These are phyloP conservation scores for Pascua guehoae DNA, from an alignment of 1,284 basidiomycete genomes.

Conservation along the genomic window DNA sequence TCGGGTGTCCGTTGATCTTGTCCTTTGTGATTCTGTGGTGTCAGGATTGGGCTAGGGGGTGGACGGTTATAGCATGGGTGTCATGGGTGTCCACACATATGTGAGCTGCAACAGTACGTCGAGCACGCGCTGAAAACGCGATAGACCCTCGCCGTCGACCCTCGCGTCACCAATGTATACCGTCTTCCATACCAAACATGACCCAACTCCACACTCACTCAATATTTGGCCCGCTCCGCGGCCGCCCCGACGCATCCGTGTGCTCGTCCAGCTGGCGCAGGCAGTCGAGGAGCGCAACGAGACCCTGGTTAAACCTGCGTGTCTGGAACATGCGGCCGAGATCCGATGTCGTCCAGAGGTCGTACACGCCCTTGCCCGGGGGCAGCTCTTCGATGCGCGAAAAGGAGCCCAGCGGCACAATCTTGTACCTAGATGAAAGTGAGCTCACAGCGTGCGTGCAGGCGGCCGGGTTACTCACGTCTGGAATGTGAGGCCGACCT, in stretches of 20 bases:
- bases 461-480: constrained; percentile 55
- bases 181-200: too few species aligned
- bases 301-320: constrained; percentile 89
- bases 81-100: too few species aligned
- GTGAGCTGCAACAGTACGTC: too few species aligned
- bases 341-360: constrained; percentile 84
- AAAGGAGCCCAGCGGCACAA: constrained; percentile 89
- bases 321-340: constrained; percentile 87
- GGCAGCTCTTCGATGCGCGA: constrained; percentile 83
- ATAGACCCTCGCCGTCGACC: too few species aligned
- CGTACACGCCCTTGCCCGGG: constrained; percentile 78
- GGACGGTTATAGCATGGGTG: too few species aligned
- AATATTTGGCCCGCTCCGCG: constrained; percentile 61
- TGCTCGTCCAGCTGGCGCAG: constrained; percentile 79
- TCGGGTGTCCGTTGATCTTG: constrained; percentile 90
- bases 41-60: too few species aligned
- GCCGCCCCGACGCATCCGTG: too few species aligned
- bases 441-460: background rate
- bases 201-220: constrained; percentile 28
- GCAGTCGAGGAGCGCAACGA: constrained; percentile 94
- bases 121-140: too few species aligned
- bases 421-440: constrained; percentile 61
- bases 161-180: too few species aligned
- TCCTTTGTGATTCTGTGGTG: constrained; percentile 76
- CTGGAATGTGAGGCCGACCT: constrained; percentile 81